A percentile compares a stretch with the other conserved stretches of the same genome.
phyloP scores from a whole-genome alignment of 2,329 filamentous ascomycete genomes.

The Mycosphaerella arachidis region DNA sequence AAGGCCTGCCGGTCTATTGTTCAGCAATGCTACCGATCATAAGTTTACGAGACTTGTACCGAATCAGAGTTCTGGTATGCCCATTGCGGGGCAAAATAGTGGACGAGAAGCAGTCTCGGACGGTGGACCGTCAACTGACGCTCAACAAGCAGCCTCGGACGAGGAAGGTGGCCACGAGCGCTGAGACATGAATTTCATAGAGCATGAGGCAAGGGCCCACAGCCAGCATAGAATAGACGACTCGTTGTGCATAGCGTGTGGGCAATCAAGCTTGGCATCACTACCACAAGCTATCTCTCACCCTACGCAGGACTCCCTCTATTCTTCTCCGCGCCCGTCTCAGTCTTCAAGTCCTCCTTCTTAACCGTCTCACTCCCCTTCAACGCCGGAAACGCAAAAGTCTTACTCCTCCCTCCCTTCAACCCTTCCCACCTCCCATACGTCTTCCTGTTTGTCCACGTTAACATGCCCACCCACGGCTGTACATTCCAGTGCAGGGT shows the following conservation, averaged over 20 bases:
- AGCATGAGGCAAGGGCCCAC: not conserved
- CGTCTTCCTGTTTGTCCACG: conserved; percentile 59
- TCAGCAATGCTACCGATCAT: not conserved
- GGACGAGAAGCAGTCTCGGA: no score
- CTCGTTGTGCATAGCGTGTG: not conserved
- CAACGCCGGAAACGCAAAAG: conserved; percentile 61
- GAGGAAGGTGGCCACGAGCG: not conserved
- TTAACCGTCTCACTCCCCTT: conserved; percentile 53
- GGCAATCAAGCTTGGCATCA: not conserved
- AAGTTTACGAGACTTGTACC: no score
- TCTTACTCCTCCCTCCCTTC: conserved; percentile 59
- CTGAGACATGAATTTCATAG: not conserved
- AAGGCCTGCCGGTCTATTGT: not conserved
- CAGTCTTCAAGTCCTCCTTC: conserved; percentile 45
- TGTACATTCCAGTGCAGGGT: conserved; percentile 94
- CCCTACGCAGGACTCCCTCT: conserved; percentile 39
- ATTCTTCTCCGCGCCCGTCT: conserved; percentile 47
- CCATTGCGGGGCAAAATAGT: no score
- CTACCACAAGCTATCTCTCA: not conserved
- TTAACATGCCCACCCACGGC: conserved; percentile 86
- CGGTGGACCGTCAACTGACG: not conserved
- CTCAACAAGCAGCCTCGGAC: not conserved
- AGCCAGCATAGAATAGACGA: not conserved
- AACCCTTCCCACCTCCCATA: conserved; percentile 60
- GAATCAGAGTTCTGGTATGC: no score